Base-by-base conservation (phyloP, 108 stramenopile species). In the Fragilaria radians region DNA sequence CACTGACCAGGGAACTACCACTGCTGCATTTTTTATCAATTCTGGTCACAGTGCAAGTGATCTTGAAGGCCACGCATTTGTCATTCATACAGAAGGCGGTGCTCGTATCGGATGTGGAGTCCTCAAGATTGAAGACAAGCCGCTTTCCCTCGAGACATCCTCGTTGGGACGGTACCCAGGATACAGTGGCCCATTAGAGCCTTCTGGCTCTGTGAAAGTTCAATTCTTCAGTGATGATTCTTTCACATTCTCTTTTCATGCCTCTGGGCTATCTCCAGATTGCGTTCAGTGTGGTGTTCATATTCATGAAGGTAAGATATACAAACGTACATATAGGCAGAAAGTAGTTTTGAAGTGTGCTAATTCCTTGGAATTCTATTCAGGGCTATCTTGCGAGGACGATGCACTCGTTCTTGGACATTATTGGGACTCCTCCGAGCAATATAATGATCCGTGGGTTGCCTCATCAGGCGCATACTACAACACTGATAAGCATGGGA, bases 211-310 rank as follows among this genome's bases (percentile, higher is more conserved):
- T 22, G 47, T 48, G 2, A 48, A 19, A 2, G 47, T 48, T 48
- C 1, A 23, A 48, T 48, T 48, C 47, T 22, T 22, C 4, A 48
- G 47, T 48, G 47, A 48, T 23, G 47, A 48, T 48, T 22, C 47
- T 2, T 48, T 48, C 4, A 2, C 23, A 23, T 2, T 48, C 2
- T 19, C 23, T 48, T 48, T 48, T 19, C 2, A 48, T 1, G 47
- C 47, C 2, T 22, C 19, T 4, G 47, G 47, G 47, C 23, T 48
- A 23, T 19, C 19, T 2, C 22, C 19, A 48, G 23, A 2, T 48
- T 48, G 47, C 24, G 51, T 58, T 24, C 55, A 48, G 2, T 73
- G 72, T 46, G 67, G 72, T 30, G 62, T 73, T 18, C 72, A 73
- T 53, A 55, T 73, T 26, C 67, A 68, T 51, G 47, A 48, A 48